phyloP scores from a whole-genome alignment of 768 basidiomycete species.

The Mycena latifolia region DNA sequence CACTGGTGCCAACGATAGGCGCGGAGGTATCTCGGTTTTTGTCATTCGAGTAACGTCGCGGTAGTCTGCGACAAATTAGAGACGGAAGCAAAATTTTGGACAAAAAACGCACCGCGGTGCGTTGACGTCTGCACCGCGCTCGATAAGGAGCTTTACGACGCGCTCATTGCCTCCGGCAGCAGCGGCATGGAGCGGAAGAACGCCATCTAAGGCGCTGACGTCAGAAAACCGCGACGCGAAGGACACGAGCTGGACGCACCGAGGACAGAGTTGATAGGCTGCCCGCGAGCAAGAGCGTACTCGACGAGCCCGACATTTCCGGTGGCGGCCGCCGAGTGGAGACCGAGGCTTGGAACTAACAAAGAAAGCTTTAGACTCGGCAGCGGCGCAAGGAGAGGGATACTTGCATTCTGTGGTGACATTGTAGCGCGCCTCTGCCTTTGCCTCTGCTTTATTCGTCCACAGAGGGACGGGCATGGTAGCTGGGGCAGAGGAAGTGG shows the following conservation, averaged over 20 bases:
- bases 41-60: conserved; percentile 80
- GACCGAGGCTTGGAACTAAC: conserved; percentile 79
- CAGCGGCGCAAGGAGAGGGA: conserved; percentile 10
- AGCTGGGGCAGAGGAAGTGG: conserved; percentile 24
- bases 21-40: conserved; percentile 72
- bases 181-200: conserved; percentile 97
- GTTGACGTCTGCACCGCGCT: conserved; percentile 97
- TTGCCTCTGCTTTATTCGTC: conserved; percentile 63
- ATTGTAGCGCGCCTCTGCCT: conserved; percentile 56
- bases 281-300: conserved; percentile 93
- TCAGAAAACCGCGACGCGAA: conserved; percentile 8
- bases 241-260: conserved; percentile 42
- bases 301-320: conserved; percentile 95
- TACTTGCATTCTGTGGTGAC: conserved; percentile 69
- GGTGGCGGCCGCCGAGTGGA: conserved; percentile 82
- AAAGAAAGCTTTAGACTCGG: conserved; percentile 17
- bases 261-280: conserved; percentile 95
- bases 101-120: conserved; percentile 78
- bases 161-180: conserved; percentile 91
- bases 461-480: conserved; percentile 65
- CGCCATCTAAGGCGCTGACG: conserved; percentile 64
- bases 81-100: conserved; percentile 29
- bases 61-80: conserved; percentile 60
- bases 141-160: conserved; percentile 90
- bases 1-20: conserved; percentile 85